Conservation (phyloP, 2,329 filamentous ascomycete species). For the Aspergillus latus region DNA sequence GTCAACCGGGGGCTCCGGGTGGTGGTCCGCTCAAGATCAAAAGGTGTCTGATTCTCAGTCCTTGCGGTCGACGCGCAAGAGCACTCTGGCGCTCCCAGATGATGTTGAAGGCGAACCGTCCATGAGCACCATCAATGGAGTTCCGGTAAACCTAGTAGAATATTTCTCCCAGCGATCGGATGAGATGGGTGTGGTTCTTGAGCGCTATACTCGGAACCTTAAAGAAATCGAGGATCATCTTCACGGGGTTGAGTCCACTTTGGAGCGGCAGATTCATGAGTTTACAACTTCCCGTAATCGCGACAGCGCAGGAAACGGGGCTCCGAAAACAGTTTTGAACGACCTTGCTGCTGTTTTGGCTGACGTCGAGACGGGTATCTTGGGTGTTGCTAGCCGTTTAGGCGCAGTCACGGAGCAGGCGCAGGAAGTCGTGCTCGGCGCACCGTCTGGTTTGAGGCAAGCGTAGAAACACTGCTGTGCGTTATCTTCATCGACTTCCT, state of each 20-base stretch:
- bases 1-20: slow-evolving; percentile 43
- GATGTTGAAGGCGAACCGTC: slow-evolving; percentile 42
- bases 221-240: slow-evolving; percentile 66
- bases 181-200: slow-evolving; percentile 60
- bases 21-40: slow-evolving; percentile 44
- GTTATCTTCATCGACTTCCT: neutral
- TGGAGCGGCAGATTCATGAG: slow-evolving; percentile 61
- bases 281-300: slow-evolving; percentile 46
- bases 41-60: slow-evolving; percentile 40
- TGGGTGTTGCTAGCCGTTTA: slow-evolving; percentile 62
- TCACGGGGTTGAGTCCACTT: slow-evolving; percentile 60
- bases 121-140: slow-evolving; percentile 49
- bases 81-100: slow-evolving; percentile 50
- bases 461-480: slow-evolving; percentile 19
- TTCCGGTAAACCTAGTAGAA: slow-evolving; percentile 60
- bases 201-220: slow-evolving; percentile 59
- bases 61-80: slow-evolving; percentile 42
- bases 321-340: slow-evolving; percentile 44
- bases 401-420: slow-evolving; percentile 61
- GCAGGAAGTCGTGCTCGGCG: slow-evolving; percentile 55
- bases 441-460: slow-evolving; percentile 31
- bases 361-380: slow-evolving; percentile 65
- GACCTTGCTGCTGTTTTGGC: slow-evolving; percentile 59
- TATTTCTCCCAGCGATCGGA: slow-evolving; percentile 64
- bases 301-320: slow-evolving; percentile 43